Conservation (phyloP, 1,284 basidiomycete species). For the Ganoderma lingzhi region DNA sequence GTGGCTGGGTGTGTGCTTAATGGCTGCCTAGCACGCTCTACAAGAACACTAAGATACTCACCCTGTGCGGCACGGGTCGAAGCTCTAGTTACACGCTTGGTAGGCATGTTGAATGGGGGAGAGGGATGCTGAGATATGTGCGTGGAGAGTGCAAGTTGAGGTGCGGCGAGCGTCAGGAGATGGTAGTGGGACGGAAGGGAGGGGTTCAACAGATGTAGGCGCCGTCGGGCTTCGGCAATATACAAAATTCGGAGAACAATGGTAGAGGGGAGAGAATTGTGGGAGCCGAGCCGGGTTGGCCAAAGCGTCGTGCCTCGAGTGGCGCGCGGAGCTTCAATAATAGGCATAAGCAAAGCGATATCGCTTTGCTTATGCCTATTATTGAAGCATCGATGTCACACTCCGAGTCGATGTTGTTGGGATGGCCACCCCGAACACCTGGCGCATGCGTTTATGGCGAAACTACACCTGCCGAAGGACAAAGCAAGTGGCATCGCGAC, state of each 20-base stretch:
- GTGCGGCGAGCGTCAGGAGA: not conserved
- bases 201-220: not conserved
- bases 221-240: not conserved
- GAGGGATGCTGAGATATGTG: constrained; percentile 2
- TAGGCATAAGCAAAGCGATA: not conserved
- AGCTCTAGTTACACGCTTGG: constrained; percentile 20
- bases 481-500: not conserved
- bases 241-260: not conserved
- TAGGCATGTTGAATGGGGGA: constrained; percentile 15
- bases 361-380: too few relatives aligned
- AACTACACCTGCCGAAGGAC: not conserved
- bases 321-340: constrained; percentile 9
- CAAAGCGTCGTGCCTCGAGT: constrained; percentile 2
- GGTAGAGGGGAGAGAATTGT: not conserved
- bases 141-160: not conserved
- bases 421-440: not conserved
- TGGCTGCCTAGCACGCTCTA: not conserved
- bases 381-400: not conserved
- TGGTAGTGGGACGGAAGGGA: constrained; percentile 22
- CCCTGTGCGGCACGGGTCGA: constrained; percentile 19
- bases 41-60: constrained; percentile 14
- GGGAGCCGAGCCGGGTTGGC: not conserved
- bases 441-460: not conserved
- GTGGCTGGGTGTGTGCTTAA: constrained; percentile 23
- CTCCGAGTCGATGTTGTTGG: not conserved